Percentiles rank a stretch among this genome's conserved stretches.
Evolutionary conservation across 352 stramenopile genomes (phyloP).

Genomic region (Pythium guiyangense): DNA sequence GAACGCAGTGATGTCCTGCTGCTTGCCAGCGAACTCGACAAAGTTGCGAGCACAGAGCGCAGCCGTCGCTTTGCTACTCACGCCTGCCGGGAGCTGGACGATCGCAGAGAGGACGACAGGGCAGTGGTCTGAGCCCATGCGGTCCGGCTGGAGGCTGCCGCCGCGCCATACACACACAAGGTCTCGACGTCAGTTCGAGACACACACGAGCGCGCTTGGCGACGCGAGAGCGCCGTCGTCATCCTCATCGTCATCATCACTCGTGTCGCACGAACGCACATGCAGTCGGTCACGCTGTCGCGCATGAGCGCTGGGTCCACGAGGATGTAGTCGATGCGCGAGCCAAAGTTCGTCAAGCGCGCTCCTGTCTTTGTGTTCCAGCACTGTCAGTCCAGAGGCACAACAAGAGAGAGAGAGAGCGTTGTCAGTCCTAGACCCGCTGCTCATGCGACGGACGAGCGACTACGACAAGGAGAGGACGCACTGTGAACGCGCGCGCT

Average conservation of each 20-base stretch:
- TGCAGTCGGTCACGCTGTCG: slow-evolving; percentile 44
- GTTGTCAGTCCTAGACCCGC: background rate
- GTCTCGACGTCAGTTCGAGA: background rate
- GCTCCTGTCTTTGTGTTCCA: slow-evolving; percentile 85
- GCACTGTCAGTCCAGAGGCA: slow-evolving; percentile 33
- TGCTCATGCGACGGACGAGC: too few species aligned
- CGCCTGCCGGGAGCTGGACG: slow-evolving; percentile 24
- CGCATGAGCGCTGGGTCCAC: slow-evolving; percentile 47
- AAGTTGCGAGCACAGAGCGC: slow-evolving; percentile 68
- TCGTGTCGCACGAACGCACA: slow-evolving; percentile 25
- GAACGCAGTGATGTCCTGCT: slow-evolving; percentile 62
- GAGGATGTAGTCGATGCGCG: slow-evolving; percentile 90
- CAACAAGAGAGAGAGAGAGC: background rate
- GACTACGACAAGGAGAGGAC: slow-evolving; percentile 6
- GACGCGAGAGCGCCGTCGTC: too few species aligned
- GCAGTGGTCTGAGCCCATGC: slow-evolving; percentile 75
- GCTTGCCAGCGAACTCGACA: slow-evolving; percentile 69
- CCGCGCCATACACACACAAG: background rate
- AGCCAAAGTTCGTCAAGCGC: slow-evolving; percentile 88
- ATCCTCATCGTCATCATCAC: background rate
- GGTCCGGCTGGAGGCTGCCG: slow-evolving; percentile 44
- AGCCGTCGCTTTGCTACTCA: slow-evolving; percentile 23
- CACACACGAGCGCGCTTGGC: too few species aligned
- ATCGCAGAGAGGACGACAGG: slow-evolving; percentile 49
- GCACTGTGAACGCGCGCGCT: slow-evolving; percentile 77